Percentiles rank a stretch among this genome's conserved stretches.
phyloP scores from a whole-genome alignment of 2,329 filamentous ascomycete genomes.

The Penicillium sumatraense region DNA sequence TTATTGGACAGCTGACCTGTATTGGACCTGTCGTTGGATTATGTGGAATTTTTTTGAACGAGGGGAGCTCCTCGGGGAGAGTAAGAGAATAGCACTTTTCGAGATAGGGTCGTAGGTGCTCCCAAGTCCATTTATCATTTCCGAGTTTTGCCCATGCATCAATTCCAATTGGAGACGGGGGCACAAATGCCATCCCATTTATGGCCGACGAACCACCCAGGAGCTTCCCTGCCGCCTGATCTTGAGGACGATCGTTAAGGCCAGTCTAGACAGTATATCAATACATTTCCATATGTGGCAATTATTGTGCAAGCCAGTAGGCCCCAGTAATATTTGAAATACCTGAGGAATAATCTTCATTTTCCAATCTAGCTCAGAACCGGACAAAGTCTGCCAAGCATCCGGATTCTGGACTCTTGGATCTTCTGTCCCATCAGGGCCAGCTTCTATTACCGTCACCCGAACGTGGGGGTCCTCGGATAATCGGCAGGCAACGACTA shows the following conservation, averaged over 20 bases:
- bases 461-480: conserved; percentile 15
- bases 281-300: no score
- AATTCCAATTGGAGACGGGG: conserved; percentile 47
- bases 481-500: conserved; percentile 21
- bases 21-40: conserved; percentile 2
- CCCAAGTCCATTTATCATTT: conserved; percentile 23
- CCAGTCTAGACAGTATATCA: conserved; percentile 15
- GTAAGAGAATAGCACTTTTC: conserved; percentile 12
- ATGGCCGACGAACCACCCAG: conserved; percentile 23
- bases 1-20: conserved; percentile 16
- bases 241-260: conserved; percentile 23
- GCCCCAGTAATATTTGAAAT: not conserved
- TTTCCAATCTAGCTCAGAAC: conserved; percentile 22
- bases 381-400: conserved; percentile 7
- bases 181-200: conserved; percentile 38
- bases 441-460: conserved; percentile 19
- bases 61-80: not conserved
- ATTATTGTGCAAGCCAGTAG: no score
- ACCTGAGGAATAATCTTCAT: conserved; percentile 18
- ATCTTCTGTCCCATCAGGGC: conserved; percentile 16
- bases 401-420: conserved; percentile 9
- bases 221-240: conserved; percentile 38
- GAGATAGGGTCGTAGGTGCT: conserved; percentile 20
- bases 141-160: conserved; percentile 36
- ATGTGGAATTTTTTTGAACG: not conserved